A percentile compares a stretch with the other conserved stretches of the same genome.
These are phyloP conservation scores for Lumnitzera racemosa DNA, from an alignment of 345 rosid genomes.

Conservation along the genomic window DNA sequence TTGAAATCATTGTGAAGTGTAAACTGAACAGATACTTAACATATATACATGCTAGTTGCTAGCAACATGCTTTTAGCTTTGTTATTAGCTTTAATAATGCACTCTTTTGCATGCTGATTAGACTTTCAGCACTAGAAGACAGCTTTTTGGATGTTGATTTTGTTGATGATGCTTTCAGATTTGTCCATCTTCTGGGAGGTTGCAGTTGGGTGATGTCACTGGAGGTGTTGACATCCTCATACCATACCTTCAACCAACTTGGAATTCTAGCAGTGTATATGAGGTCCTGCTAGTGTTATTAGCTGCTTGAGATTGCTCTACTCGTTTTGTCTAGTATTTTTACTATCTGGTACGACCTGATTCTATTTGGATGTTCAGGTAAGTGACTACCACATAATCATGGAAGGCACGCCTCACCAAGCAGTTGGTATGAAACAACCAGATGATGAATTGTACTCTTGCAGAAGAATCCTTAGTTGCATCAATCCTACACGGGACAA, in stretches of 20 bases:
- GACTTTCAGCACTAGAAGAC: no score
- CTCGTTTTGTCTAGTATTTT: background rate
- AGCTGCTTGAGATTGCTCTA: constrained; percentile 10
- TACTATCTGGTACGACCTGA: constrained; percentile 6
- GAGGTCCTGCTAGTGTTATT: constrained; percentile 45
- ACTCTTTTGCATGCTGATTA: no score
- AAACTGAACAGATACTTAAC: no score
- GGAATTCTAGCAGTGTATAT: constrained; percentile 35
- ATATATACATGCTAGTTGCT: no score
- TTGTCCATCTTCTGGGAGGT: constrained; percentile 57
- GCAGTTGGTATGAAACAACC: constrained; percentile 19
- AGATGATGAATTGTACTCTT: constrained; percentile 28
- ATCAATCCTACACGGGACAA: constrained; percentile 21
- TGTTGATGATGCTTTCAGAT: constrained; percentile 27
- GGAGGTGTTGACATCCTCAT: constrained; percentile 60
- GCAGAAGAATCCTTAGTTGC: constrained; percentile 40
- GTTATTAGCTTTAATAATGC: no score
- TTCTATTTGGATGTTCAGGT: constrained; percentile 40
- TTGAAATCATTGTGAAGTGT: no score
- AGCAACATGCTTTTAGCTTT: no score
- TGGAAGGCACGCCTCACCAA: constrained; percentile 49
- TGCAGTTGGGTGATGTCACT: constrained; percentile 68
- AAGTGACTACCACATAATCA: constrained; percentile 37
- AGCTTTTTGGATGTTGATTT: background rate
- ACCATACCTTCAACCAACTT: constrained; percentile 57